A percentile compares a stretch with the other conserved stretches of the same genome.
Evolutionary conservation across 1,284 basidiomycete genomes (phyloP).

Genomic region (Leucoagaricus sp.): DNA sequence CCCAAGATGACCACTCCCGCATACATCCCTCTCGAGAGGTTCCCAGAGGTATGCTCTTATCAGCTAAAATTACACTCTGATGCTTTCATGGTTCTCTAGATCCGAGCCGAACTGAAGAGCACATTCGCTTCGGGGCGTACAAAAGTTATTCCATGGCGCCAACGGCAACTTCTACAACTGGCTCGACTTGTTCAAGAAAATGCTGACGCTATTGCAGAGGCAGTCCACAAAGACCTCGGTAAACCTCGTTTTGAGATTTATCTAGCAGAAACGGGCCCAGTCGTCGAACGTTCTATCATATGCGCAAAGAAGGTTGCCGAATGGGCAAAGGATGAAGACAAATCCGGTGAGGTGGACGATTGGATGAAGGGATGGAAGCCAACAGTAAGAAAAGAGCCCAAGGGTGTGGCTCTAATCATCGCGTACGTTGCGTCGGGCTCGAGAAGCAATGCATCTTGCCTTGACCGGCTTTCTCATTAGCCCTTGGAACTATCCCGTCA

Average conservation of each 20-base stretch:
- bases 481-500: constrained; percentile 37
- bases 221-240: constrained; percentile 35
- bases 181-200: constrained; percentile 38
- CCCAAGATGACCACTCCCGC: neutral
- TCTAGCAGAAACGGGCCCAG: constrained; percentile 29
- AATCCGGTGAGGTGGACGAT: constrained; percentile 12
- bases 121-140: constrained; percentile 15
- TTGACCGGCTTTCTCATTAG: constrained; percentile 16
- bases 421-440: constrained; percentile 32
- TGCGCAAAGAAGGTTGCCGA: constrained; percentile 36
- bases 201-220: constrained; percentile 30
- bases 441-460: neutral
- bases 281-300: constrained; percentile 29
- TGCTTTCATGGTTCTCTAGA: constrained; percentile 1
- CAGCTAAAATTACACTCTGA: neutral
- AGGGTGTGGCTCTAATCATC: constrained; percentile 68
- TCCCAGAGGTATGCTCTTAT: neutral
- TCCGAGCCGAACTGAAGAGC: constrained; percentile 9
- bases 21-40: neutral
- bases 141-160: constrained; percentile 30
- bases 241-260: constrained; percentile 34
- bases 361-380: constrained; percentile 43
- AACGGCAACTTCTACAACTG: constrained; percentile 38
- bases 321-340: constrained; percentile 34
- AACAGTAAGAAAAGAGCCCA: constrained; percentile 66